These are phyloP conservation scores for Pichia sp. DNA, from an alignment of 1,139 yeast species.

Conservation along the genomic window DNA sequence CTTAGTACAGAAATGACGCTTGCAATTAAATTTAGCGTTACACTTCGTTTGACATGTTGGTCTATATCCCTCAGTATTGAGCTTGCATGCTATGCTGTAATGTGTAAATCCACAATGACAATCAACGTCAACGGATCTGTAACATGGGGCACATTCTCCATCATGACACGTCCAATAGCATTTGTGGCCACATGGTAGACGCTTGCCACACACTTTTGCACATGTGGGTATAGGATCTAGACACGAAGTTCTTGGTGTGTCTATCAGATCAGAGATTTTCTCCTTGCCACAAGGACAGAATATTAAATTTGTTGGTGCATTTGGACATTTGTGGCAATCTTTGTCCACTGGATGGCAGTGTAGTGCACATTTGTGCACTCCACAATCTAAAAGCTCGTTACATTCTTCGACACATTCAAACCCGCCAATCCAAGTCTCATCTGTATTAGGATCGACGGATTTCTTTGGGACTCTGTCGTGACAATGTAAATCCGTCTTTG, in stretches of 20 bases:
- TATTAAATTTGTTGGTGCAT: slow-evolving; percentile 49
- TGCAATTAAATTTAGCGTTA: slow-evolving; percentile 67
- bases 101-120: slow-evolving; percentile 47
- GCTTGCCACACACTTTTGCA: slow-evolving; percentile 53
- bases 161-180: slow-evolving; percentile 69
- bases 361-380: slow-evolving; percentile 51
- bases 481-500: slow-evolving; percentile 40
- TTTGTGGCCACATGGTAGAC: slow-evolving; percentile 62
- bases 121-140: slow-evolving; percentile 33
- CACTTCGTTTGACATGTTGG: slow-evolving; percentile 75
- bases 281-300: slow-evolving; percentile 77
- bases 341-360: slow-evolving; percentile 46
- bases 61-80: slow-evolving; percentile 39
- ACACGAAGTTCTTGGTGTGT: slow-evolving; percentile 48
- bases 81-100: slow-evolving; percentile 58
- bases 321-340: slow-evolving; percentile 45
- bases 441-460: slow-evolving; percentile 23
- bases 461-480: slow-evolving; percentile 34
- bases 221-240: slow-evolving; percentile 78
- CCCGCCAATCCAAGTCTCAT: slow-evolving; percentile 50
- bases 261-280: slow-evolving; percentile 31
- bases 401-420: slow-evolving; percentile 52
- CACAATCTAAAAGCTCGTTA: slow-evolving; percentile 54
- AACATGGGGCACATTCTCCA: slow-evolving; percentile 67
- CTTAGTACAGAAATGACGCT: slow-evolving; percentile 68